phyloP scores from a whole-genome alignment of 108 stramenopile species.

The Fistulifera pelliculosa region DNA sequence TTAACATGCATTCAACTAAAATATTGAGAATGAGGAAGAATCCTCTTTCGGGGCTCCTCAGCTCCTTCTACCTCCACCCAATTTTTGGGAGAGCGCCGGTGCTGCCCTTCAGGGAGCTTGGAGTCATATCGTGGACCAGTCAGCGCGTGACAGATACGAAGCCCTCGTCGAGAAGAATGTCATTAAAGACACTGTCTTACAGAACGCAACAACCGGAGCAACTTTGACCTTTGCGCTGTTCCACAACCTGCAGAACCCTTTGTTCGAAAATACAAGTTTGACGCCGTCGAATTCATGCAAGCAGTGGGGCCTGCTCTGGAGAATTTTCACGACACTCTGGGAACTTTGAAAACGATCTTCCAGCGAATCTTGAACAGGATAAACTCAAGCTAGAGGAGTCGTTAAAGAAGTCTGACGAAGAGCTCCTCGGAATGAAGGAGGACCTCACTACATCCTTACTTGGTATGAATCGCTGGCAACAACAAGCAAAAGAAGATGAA shows the following conservation, averaged over 20 bases:
- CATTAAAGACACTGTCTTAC: conserved; percentile 51
- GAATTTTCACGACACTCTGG: conserved; percentile 44
- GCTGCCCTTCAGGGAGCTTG: conserved; percentile 4
- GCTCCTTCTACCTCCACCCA: conserved; percentile 7
- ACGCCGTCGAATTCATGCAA: conserved; percentile 46
- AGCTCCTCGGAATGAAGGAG: neutral
- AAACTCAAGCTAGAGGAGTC: neutral
- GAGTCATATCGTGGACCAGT: neutral
- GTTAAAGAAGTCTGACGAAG: conserved; percentile 1
- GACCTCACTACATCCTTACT: neutral
- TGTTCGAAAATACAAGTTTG: conserved; percentile 43
- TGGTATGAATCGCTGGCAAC: conserved; percentile 23
- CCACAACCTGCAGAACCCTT: conserved; percentile 54
- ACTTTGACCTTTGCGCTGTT: conserved; percentile 48
- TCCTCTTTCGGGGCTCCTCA: neutral
- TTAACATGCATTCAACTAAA: too few species aligned
- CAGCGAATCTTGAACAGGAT: neutral
- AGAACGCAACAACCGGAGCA: conserved; percentile 50
- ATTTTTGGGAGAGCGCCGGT: conserved; percentile 2
- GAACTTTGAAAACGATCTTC: conserved; percentile 3
- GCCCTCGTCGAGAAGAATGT: conserved; percentile 26
- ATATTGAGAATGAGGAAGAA: too few species aligned
- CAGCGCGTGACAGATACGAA: conserved; percentile 1
- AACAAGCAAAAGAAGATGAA: conserved; percentile 33
- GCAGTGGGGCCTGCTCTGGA: conserved; percentile 65